These are phyloP conservation scores for Paratrypanosoma confusum DNA, from an alignment of 208 protist species.

Conservation along the genomic window DNA sequence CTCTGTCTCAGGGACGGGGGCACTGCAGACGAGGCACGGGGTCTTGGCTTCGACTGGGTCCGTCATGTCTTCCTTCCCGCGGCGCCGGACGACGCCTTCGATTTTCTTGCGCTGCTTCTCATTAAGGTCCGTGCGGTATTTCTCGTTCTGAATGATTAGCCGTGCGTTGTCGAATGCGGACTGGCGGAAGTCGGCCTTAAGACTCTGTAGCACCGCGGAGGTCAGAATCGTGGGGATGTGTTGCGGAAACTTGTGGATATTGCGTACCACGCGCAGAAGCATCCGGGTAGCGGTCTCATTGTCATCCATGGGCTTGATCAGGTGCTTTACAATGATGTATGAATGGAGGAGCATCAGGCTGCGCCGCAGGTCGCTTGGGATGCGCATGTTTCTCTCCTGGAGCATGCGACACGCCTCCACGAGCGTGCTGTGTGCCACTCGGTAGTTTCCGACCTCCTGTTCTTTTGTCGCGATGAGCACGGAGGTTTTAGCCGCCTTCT, in stretches of 20 bases:
- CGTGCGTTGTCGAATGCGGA: constrained; percentile 94
- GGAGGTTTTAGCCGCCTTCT: constrained; percentile 92
- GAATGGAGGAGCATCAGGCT: constrained; percentile 94
- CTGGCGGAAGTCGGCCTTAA: constrained; percentile 79
- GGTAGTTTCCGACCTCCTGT: constrained; percentile 92
- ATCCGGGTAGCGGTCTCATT: constrained; percentile 89
- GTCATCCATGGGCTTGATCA: constrained; percentile 85
- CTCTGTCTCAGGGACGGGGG: constrained; percentile 74
- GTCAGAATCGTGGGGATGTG: constrained; percentile 93
- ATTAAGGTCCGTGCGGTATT: constrained; percentile 86
- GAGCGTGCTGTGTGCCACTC: constrained; percentile 88
- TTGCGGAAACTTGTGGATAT: constrained; percentile 91
- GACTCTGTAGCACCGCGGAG: constrained; percentile 93
- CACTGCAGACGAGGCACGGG: constrained; percentile 91
- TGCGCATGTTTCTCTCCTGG: constrained; percentile 63
- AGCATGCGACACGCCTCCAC: constrained; percentile 91
- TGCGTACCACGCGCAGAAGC: constrained; percentile 91
- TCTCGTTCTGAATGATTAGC: constrained; percentile 90
- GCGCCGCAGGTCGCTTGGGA: constrained; percentile 85
- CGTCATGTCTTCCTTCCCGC: constrained; percentile 66
- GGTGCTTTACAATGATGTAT: constrained; percentile 94
- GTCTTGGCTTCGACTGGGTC: constrained; percentile 77
- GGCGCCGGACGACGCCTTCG: constrained; percentile 89
- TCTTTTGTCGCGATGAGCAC: constrained; percentile 93
- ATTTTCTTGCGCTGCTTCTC: constrained; percentile 94